Evolutionary conservation across 352 stramenopile genomes (phyloP).

Genomic region (Phytophthora cactorum): DNA sequence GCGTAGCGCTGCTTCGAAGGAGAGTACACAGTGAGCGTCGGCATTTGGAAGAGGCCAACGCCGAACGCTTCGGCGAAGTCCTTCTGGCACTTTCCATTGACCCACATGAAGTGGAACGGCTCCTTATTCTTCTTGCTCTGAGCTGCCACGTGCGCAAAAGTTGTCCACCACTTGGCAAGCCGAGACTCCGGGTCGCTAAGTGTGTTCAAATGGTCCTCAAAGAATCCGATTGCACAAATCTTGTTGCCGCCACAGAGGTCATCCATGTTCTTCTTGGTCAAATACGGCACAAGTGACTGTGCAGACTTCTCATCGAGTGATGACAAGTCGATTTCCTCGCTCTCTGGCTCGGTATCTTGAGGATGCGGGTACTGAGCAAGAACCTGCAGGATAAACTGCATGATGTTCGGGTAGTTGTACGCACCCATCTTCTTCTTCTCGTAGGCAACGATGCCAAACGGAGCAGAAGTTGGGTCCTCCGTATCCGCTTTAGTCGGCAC

Average conservation of each 20-base stretch:
- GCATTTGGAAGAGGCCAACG: conserved; percentile 78
- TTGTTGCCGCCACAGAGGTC: conserved; percentile 60
- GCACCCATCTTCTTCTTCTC: conserved; percentile 73
- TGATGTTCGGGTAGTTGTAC: conserved; percentile 70
- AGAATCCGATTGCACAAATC: conserved; percentile 84
- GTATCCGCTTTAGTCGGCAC: conserved; percentile 44
- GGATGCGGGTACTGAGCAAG: conserved; percentile 72
- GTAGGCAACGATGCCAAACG: conserved; percentile 71
- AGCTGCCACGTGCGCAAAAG: conserved; percentile 50
- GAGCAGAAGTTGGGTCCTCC: conserved; percentile 33
- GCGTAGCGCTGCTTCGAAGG: conserved; percentile 76
- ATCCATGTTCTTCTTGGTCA: conserved; percentile 60
- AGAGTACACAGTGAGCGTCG: conserved; percentile 76
- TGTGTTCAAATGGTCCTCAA: conserved; percentile 64
- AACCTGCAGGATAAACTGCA: conserved; percentile 72
- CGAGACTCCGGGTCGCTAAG: conserved; percentile 46
- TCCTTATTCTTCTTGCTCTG: conserved; percentile 58
- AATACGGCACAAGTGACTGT: conserved; percentile 48
- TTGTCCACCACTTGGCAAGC: conserved; percentile 47
- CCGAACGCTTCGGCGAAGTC: conserved; percentile 73
- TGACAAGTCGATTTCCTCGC: conserved; percentile 33
- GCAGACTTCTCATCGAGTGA: conserved; percentile 34
- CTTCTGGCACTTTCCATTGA: conserved; percentile 79
- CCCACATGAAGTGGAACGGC: conserved; percentile 79
- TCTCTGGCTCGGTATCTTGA: conserved; percentile 27